Percentiles rank a stretch among this genome's conserved stretches.
These are phyloP conservation scores for Colletotrichum simmondsii DNA, from an alignment of 2,329 filamentous ascomycete species.

Conservation along the genomic window DNA sequence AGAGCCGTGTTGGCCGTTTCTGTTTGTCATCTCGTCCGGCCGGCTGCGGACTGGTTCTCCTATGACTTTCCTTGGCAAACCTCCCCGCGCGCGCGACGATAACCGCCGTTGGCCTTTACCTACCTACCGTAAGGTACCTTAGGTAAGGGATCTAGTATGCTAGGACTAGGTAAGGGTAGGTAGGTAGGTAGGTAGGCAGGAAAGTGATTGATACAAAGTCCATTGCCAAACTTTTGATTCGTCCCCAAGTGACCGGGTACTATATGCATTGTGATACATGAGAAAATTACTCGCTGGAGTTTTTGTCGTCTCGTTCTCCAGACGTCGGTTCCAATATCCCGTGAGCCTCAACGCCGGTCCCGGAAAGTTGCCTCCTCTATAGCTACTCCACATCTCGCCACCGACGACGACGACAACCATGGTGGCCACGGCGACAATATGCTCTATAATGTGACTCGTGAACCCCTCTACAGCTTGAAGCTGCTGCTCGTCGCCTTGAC, in stretches of 20 bases:
- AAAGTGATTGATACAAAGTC: background rate
- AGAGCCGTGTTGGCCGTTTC: background rate
- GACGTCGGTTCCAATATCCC: background rate
- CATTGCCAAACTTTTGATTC: background rate
- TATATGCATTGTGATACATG: conserved; percentile 22
- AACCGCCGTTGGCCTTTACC: too few species aligned
- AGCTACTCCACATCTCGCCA: background rate
- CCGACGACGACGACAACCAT: background rate
- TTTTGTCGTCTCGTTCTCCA: background rate
- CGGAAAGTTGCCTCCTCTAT: background rate
- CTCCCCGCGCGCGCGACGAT: background rate
- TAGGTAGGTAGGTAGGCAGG: background rate
- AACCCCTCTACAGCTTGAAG: conserved; percentile 67
- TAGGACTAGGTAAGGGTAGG: too few species aligned
- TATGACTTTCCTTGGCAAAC: background rate
- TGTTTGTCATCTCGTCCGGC: conserved; percentile 10
- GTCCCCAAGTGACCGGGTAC: background rate
- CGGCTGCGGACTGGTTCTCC: background rate
- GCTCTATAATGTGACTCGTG: background rate
- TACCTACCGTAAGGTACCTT: background rate
- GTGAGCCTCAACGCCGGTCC: conserved; percentile 18
- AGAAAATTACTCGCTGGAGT: conserved; percentile 6
- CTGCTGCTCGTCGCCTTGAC: conserved; percentile 64
- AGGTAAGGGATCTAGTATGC: background rate
- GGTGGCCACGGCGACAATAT: too few species aligned